Conservation (phyloP, 768 basidiomycete genomes). For the Termitomyces titanicus region DNA sequence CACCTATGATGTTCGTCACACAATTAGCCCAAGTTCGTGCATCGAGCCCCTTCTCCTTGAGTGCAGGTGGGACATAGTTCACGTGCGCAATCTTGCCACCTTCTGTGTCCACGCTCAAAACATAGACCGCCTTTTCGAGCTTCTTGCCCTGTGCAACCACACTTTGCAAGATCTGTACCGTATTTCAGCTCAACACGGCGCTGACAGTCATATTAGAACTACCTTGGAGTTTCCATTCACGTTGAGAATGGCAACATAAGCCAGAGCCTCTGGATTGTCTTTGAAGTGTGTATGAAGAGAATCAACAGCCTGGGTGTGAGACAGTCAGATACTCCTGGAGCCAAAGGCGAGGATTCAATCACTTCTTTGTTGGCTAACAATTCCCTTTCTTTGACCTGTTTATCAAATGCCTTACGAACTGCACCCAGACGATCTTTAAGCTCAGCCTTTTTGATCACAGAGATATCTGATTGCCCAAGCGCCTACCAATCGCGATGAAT, state of each 20-base stretch:
- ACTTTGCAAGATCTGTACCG: slow-evolving; percentile 62
- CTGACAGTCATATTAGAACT: slow-evolving; percentile 1
- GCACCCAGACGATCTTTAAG: slow-evolving; percentile 69
- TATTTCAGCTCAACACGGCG: slow-evolving; percentile 2
- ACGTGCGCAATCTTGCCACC: slow-evolving; percentile 80
- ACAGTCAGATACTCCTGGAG: background rate
- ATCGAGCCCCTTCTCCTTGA: slow-evolving; percentile 67
- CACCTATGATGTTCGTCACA: slow-evolving; percentile 78
- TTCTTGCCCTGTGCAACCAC: slow-evolving; percentile 78
- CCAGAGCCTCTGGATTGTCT: slow-evolving; percentile 65
- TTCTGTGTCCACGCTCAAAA: slow-evolving; percentile 75
- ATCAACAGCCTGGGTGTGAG: slow-evolving; percentile 57
- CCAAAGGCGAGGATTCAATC: slow-evolving; percentile 13
- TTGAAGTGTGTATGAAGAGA: slow-evolving; percentile 69
- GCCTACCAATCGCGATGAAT: slow-evolving; percentile 49
- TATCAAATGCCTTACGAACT: slow-evolving; percentile 81
- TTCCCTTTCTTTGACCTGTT: slow-evolving; percentile 80
- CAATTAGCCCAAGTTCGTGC: slow-evolving; percentile 86
- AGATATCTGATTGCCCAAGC: slow-evolving; percentile 86
- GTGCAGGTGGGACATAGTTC: slow-evolving; percentile 64
- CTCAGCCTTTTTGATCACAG: slow-evolving; percentile 75
- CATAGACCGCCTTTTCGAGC: slow-evolving; percentile 79
- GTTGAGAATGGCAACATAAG: slow-evolving; percentile 68
- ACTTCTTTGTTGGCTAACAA: slow-evolving; percentile 76
- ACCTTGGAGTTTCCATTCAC: slow-evolving; percentile 89